These are phyloP conservation scores for Leccinum subrobustum DNA, from an alignment of 1,284 basidiomycete species.

Conservation along the genomic window DNA sequence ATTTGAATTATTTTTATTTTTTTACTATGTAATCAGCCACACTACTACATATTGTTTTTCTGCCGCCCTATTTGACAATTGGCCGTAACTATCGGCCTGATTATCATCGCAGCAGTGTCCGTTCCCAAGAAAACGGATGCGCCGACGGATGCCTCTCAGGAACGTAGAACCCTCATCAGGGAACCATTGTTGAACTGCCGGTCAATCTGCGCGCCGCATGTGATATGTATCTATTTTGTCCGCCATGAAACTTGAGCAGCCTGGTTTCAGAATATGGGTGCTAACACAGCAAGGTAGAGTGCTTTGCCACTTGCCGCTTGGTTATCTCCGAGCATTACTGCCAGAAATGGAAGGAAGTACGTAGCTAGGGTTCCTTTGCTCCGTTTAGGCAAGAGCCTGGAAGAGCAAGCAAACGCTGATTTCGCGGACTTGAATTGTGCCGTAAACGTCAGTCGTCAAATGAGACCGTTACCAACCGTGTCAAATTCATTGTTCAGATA, in stretches of 20 bases:
- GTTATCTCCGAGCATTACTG: background rate
- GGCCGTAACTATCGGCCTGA: background rate
- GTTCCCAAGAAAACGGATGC: background rate
- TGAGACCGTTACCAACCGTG: background rate
- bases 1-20: background rate
- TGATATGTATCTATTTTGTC: background rate
- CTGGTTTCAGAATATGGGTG: background rate
- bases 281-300: background rate
- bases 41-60: background rate
- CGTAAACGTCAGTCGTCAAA: background rate
- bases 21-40: background rate
- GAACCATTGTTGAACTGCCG: background rate
- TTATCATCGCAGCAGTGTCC: constrained; percentile 3
- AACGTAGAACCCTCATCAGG: background rate
- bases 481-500: background rate
- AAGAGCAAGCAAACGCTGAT: background rate
- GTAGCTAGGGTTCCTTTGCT: background rate
- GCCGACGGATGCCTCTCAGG: background rate
- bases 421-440: background rate
- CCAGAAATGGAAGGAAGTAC: background rate
- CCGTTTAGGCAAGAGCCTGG: background rate
- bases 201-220: background rate
- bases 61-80: background rate
- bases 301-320: background rate
- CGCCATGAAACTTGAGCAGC: background rate